phyloP scores from a whole-genome alignment of 352 stramenopile species.

The Chrysophaeum taylorii region DNA sequence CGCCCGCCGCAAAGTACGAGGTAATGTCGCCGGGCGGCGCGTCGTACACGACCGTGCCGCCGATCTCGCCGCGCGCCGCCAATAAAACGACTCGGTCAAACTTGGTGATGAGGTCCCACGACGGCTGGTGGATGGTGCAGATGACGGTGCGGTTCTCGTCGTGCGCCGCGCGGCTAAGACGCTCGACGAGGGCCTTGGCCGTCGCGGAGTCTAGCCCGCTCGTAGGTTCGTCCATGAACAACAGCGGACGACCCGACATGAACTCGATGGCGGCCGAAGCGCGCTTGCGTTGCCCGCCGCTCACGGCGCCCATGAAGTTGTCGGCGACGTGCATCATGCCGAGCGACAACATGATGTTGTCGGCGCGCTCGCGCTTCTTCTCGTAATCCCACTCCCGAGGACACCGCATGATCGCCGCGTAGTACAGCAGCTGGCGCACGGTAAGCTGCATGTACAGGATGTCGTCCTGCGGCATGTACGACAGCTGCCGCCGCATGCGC shows the following conservation, averaged over 20 bases:
- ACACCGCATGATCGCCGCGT: conserved; percentile 48
- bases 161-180: conserved; percentile 37
- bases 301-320: conserved; percentile 29
- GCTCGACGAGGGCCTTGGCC: conserved; percentile 51
- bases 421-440: conserved; percentile 51
- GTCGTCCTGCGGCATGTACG: conserved; percentile 42
- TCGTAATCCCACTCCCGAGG: conserved; percentile 16
- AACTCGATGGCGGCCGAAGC: conserved; percentile 65
- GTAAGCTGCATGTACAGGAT: conserved; percentile 50
- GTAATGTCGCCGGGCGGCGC: not conserved
- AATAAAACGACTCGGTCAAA: conserved; percentile 55
- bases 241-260: conserved; percentile 54
- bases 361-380: not conserved
- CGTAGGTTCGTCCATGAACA: conserved; percentile 53
- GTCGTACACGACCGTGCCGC: not conserved
- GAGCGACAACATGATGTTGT: conserved; percentile 16
- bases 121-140: conserved; percentile 51
- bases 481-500: not conserved
- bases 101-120: conserved; percentile 53
- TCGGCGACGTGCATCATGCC: not conserved
- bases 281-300: conserved; percentile 56
- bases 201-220: conserved; percentile 26
- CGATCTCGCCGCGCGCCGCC: conserved; percentile 9
- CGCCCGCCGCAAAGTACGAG: not conserved
- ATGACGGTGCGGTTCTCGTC: conserved; percentile 53